Evolutionary conservation across 23 red algal species (phyloP).

Genomic region (Gracilaria vermiculophylla): DNA sequence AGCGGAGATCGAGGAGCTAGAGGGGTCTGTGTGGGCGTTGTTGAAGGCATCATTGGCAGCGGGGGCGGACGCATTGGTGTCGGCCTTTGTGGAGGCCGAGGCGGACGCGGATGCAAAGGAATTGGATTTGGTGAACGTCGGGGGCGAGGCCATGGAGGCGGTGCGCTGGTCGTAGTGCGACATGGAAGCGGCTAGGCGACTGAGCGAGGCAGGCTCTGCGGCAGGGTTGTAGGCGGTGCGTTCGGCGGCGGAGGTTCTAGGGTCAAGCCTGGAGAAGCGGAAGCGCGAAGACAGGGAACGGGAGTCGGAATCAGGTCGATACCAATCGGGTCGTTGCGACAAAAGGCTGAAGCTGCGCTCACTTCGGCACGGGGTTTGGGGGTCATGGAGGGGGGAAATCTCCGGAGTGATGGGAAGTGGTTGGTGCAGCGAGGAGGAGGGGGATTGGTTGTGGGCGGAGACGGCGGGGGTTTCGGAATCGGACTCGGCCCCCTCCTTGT

Average conservation of each 20-base stretch:
- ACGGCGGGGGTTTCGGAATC: slow-evolving; percentile 3
- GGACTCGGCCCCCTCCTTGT: slow-evolving; percentile 31
- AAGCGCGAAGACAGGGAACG: slow-evolving; percentile 5
- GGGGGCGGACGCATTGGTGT: neutral
- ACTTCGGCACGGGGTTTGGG: neutral
- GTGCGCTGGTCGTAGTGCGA: neutral
- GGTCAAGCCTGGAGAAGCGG: neutral
- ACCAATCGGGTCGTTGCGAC: neutral
- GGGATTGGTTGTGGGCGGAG: neutral
- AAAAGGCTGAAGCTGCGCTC: neutral
- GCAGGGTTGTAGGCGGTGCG: neutral
- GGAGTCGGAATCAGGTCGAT: neutral
- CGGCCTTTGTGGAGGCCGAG: neutral
- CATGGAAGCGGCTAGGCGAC: slow-evolving; percentile 4
- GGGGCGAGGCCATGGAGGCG: neutral
- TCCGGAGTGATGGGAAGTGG: neutral
- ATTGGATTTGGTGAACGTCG: neutral
- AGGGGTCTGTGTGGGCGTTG: neutral
- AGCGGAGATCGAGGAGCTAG: neutral
- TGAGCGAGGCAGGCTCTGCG: neutral
- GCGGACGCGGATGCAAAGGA: neutral
- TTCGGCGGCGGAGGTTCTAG: neutral
- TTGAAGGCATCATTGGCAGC: slow-evolving; percentile 20
- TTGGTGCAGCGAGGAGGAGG: neutral
- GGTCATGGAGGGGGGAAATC: neutral